Percentiles rank a stretch among this genome's conserved stretches.
These are phyloP conservation scores for Crepidotus variabilis DNA, from an alignment of 768 basidiomycete genomes.

Conservation along the genomic window DNA sequence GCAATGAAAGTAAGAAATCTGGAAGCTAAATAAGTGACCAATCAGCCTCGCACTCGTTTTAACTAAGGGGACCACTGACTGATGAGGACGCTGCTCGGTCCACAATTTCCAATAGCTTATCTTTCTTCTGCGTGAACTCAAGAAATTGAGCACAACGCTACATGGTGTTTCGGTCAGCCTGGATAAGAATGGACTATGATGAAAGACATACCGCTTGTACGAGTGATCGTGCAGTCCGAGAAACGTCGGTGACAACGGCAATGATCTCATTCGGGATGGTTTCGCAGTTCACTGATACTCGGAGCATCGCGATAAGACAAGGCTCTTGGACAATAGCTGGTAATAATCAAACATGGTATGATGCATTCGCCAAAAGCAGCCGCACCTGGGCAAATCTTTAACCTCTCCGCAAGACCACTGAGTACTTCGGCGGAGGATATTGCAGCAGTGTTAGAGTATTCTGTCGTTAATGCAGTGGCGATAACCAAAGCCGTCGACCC, in stretches of 20 bases:
- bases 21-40: constrained; percentile 58
- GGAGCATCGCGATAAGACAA: constrained; percentile 67
- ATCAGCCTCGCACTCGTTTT: background rate
- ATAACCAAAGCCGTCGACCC: constrained; percentile 65
- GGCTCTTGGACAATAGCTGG: constrained; percentile 73
- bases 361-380: background rate
- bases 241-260: constrained; percentile 37
- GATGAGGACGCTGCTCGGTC: constrained; percentile 49
- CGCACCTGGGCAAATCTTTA: constrained; percentile 18
- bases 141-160: constrained; percentile 75
- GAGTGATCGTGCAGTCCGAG: constrained; percentile 44
- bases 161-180: constrained; percentile 5
- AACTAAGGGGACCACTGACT: constrained; percentile 29
- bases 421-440: constrained; percentile 44
- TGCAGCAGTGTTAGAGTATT: constrained; percentile 41
- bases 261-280: constrained; percentile 44
- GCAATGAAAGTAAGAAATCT: constrained; percentile 45
- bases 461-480: constrained; percentile 56
- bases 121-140: constrained; percentile 39
- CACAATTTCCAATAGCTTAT: constrained; percentile 43
- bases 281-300: constrained; percentile 55
- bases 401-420: constrained; percentile 30
- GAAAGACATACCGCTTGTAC: constrained; percentile 49
- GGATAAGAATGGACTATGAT: background rate
- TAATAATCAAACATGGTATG: constrained; percentile 5